Conservation (phyloP, 2,329 filamentous ascomycete species). For the Daldinia sp. region DNA sequence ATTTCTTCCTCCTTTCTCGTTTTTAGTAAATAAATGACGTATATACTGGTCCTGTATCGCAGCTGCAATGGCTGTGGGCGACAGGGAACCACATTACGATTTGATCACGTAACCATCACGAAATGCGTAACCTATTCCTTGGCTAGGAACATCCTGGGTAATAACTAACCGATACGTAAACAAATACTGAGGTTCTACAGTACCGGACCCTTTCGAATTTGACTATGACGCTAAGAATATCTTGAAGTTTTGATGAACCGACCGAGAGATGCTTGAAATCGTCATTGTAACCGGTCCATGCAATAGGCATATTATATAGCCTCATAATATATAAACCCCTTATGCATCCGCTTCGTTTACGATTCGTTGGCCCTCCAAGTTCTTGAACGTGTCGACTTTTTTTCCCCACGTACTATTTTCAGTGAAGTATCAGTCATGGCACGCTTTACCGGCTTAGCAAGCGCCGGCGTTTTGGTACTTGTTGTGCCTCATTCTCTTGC, state of each 20-base stretch:
- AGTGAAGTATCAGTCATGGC: slow-evolving; percentile 26
- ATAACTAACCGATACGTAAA: neutral
- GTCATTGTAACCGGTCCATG: neutral
- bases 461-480: slow-evolving; percentile 31
- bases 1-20: no score
- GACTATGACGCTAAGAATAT: neutral
- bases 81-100: neutral
- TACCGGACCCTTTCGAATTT: neutral
- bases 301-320: neutral
- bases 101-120: slow-evolving; percentile 25
- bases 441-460: slow-evolving; percentile 10
- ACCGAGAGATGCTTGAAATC: slow-evolving; percentile 1
- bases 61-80: neutral
- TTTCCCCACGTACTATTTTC: neutral
- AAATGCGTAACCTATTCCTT: slow-evolving; percentile 4
- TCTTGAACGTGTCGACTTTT: neutral
- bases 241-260: no score
- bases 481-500: slow-evolving; percentile 39
- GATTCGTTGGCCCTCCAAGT: neutral
- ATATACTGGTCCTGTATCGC: neutral
- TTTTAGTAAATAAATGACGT: slow-evolving; percentile 2
- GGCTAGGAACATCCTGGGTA: neutral
- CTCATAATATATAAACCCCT: slow-evolving; percentile 6
- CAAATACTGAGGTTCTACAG: neutral
- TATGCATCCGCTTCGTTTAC: neutral